A percentile compares a stretch with the other conserved stretches of the same genome.
These are phyloP conservation scores for Pestalotiopsis sp. DNA, from an alignment of 2,329 filamentous ascomycete genomes.

Conservation along the genomic window DNA sequence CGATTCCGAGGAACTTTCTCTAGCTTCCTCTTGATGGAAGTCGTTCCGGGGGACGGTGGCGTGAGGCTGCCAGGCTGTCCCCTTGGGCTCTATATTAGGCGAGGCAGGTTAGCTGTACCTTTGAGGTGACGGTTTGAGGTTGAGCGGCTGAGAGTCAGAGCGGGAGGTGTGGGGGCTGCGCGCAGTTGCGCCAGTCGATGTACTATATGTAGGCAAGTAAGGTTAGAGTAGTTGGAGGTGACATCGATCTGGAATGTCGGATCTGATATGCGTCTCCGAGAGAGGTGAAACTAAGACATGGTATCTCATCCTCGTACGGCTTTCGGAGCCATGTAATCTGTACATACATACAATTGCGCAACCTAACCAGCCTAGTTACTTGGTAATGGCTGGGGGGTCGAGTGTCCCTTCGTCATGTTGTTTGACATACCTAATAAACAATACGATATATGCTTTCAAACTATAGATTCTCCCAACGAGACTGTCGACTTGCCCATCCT, in stretches of 20 bases:
- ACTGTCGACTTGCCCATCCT: conserved; percentile 2
- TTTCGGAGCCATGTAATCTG: background rate
- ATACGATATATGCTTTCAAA: background rate
- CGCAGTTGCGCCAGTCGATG: background rate
- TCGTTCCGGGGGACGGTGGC: background rate
- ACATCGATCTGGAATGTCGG: conserved; percentile 6
- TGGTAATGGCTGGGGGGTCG: background rate
- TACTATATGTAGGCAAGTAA: background rate
- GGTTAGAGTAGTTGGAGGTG: background rate
- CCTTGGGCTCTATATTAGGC: background rate
- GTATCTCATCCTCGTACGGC: background rate
- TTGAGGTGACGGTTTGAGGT: background rate
- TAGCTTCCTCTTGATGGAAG: background rate
- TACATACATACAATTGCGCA: background rate
- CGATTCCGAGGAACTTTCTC: background rate
- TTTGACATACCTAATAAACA: background rate
- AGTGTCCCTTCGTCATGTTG: background rate
- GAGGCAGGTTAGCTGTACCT: background rate
- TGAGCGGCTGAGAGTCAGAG: background rate
- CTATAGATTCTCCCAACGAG: background rate
- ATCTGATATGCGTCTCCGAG: background rate
- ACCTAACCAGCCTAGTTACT: background rate
- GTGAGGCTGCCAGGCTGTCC: background rate
- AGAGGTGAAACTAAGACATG: background rate
- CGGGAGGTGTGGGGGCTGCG: background rate